A percentile compares a stretch with the other conserved stretches of the same genome.
phyloP scores from a whole-genome alignment of 2,329 filamentous ascomycete genomes.

The Colletotrichum eleusines region DNA sequence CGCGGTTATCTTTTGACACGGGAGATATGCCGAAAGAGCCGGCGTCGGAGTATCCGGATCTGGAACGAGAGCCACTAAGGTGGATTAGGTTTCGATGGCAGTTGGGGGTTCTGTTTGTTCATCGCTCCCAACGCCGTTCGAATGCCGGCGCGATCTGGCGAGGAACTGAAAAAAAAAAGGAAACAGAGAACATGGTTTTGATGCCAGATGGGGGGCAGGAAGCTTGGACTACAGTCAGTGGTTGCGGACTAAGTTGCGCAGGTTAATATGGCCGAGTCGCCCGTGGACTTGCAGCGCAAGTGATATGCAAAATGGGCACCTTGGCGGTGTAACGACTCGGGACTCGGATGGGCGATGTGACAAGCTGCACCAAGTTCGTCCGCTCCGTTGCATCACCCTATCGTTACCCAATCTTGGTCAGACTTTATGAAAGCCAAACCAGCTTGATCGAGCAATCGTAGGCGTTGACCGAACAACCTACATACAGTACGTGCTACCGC shows the following conservation, averaged over 20 bases:
- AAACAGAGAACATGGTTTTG: constrained; percentile 16
- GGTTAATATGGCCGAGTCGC: constrained; percentile 33
- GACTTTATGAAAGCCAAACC: not conserved
- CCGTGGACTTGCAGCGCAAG: constrained; percentile 31
- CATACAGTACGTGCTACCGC: not conserved
- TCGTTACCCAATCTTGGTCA: not conserved
- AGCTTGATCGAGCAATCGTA: not conserved
- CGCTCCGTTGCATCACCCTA: not conserved
- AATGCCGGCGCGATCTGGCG: constrained; percentile 15
- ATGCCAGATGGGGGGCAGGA: constrained; percentile 35
- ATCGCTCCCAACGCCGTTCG: constrained; percentile 13
- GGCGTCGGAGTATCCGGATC: constrained; percentile 37
- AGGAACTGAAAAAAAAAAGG: constrained; percentile 11
- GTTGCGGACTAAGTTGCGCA: constrained; percentile 21
- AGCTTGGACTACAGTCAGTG: constrained; percentile 29
- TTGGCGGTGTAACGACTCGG: constrained; percentile 39
- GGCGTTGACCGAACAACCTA: not conserved
- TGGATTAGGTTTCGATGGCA: constrained; percentile 25
- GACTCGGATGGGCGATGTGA: not conserved
- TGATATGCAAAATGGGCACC: constrained; percentile 28
- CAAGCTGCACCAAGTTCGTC: not conserved
- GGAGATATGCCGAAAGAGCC: constrained; percentile 30
- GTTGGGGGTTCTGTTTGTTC: not conserved
- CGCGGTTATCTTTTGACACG: no score
- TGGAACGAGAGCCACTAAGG: constrained; percentile 25